Evolutionary conservation across 768 basidiomycete species (phyloP).

Genomic region (Tephrocybe sp.): DNA sequence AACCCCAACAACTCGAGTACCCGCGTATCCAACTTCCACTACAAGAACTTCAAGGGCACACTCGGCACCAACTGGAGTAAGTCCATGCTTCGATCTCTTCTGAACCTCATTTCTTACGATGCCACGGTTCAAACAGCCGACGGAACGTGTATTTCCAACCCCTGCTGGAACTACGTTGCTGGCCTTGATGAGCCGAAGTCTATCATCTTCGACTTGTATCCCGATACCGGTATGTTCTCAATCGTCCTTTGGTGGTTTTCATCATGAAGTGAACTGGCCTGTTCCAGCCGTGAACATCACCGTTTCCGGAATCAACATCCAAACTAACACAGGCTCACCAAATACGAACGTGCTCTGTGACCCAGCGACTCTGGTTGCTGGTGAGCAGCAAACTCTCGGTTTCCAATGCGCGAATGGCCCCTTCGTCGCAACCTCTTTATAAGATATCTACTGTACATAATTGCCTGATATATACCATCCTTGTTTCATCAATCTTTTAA

Average conservation of each 20-base stretch:
- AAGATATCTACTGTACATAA: neutral
- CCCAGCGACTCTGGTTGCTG: constrained; percentile 24
- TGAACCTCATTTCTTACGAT: neutral
- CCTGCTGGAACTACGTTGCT: constrained; percentile 39
- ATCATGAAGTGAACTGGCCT: neutral
- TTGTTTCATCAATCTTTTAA: too few species aligned
- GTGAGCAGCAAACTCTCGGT: constrained; percentile 29
- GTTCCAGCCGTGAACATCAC: constrained; percentile 26
- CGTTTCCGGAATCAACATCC: constrained; percentile 26
- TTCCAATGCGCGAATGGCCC: constrained; percentile 32
- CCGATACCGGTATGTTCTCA: constrained; percentile 29
- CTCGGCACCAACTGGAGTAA: constrained; percentile 37
- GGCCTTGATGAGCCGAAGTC: constrained; percentile 33
- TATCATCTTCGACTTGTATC: constrained; percentile 37
- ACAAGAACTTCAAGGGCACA: constrained; percentile 34
- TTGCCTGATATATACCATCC: too few species aligned
- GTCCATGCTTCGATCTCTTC: constrained; percentile 10
- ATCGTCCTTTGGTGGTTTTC: neutral
- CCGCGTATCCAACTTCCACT: constrained; percentile 32
- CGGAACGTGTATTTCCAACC: constrained; percentile 36
- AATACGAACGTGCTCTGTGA: constrained; percentile 32
- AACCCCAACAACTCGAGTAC: constrained; percentile 35
- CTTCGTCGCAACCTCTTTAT: constrained; percentile 12
- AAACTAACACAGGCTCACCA: constrained; percentile 20
- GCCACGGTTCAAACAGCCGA: constrained; percentile 25